Evolutionary conservation across 1,284 basidiomycete species (phyloP), one percentile per base, ranked within the genome.

Genomic region (Phellinidium pouzarii): DNA sequence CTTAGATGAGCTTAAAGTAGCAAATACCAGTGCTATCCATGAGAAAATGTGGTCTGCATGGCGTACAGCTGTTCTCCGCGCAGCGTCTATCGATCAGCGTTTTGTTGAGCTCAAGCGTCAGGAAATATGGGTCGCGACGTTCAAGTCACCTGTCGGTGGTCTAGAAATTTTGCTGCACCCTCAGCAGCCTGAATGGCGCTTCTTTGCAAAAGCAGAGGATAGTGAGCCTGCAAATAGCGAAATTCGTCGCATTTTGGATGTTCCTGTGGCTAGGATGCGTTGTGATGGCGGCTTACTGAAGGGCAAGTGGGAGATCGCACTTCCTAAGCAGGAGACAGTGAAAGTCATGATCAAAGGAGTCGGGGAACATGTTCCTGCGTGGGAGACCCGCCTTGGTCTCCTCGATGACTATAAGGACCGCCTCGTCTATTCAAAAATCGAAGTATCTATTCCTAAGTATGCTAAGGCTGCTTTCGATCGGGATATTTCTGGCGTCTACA

Each of bases 51-150:
- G 90, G 85, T 62, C 64, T 3, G 66, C 72, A 25, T 95, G 91
- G 89, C 71, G 72, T 40, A 68, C 72, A 17, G 85, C 91, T 2
- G 83, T 93, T 3, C 56, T 86, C 8, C 76, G 78, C 9, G 84
- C 82, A 7, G 71, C 79, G 1, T 56, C 66, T 20, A 74, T 77
- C 17, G 88, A 92, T 59, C 76, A 94, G 48, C 83, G 87, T 25
- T 96, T 94, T 65, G 79, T 85, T n/a, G 85, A 87, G 59, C 75
- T 89, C 31, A 92, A 90, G 65, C 81, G 94, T 29, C 92, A 94
- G 65, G 85, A 88, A 58, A 80, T 85, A 38, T 97, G 94, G 94
- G 82, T 80, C 25, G 90, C 80, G 0, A 74, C 83, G 9, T 97
- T 91, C 66, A 81, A 84, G 55, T 88, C 90, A 0, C 74, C 84